Percentiles rank a stretch among this genome's conserved stretches.
phyloP scores from a whole-genome alignment of 2,329 filamentous ascomycete genomes.

The Tolypocladium amazonense region DNA sequence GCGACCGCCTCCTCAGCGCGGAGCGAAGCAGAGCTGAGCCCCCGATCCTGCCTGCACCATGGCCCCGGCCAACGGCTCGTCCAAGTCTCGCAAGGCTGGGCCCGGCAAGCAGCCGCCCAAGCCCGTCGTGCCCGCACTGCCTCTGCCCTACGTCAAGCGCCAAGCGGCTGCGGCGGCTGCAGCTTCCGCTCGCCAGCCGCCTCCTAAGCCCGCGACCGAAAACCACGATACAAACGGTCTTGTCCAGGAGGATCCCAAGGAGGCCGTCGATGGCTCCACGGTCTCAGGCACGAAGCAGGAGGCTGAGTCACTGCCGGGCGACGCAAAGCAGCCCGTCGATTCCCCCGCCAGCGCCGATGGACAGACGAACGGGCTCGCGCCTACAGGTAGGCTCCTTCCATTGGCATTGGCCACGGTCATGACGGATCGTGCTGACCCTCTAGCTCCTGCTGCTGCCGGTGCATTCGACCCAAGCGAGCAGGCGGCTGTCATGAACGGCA shows the following conservation, averaged over 20 bases:
- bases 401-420: background rate
- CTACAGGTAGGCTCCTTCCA: constrained; percentile 1
- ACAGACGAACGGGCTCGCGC: background rate
- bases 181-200: constrained; percentile 7
- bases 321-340: background rate
- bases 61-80: constrained; percentile 22
- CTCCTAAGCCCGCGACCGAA: background rate
- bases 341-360: background rate
- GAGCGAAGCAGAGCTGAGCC: background rate
- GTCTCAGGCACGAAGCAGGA: background rate
- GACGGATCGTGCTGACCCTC: background rate
- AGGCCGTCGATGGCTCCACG: background rate
- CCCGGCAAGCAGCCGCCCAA: constrained; percentile 19
- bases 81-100: constrained; percentile 19
- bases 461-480: background rate
- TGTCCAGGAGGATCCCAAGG: background rate
- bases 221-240: background rate
- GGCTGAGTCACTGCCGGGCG: background rate
- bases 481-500: background rate
- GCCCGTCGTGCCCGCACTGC: constrained; percentile 26
- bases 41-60: constrained; percentile 11
- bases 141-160: constrained; percentile 27
- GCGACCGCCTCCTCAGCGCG: background rate
- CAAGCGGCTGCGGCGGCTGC: constrained; percentile 22
- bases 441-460: background rate